Percentiles rank a stretch among this genome's conserved stretches.
These are phyloP conservation scores for Neurospora sp. DNA, from an alignment of 495 filamentous ascomycete genomes.

Conservation along the genomic window DNA sequence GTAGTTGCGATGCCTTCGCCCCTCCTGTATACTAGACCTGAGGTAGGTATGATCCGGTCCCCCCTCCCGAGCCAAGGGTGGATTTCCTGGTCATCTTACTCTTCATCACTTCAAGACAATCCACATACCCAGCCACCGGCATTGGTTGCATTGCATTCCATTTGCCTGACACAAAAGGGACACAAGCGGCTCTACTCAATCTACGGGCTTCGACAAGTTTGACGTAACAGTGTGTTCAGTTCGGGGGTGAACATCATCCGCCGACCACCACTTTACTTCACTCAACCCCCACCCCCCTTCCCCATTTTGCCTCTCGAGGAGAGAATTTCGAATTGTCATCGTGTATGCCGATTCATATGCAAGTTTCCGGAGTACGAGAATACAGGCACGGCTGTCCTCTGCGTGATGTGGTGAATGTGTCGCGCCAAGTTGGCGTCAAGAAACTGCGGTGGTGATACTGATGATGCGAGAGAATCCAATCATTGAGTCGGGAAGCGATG, in stretches of 20 bases:
- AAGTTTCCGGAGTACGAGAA: background rate
- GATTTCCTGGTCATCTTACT: background rate
- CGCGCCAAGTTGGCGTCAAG: background rate
- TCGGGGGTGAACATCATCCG: background rate
- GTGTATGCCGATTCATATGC: background rate
- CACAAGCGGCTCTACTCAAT: background rate
- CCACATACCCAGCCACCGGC: background rate
- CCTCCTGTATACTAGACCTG: background rate
- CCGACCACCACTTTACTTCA: background rate
- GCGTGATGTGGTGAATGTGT: background rate
- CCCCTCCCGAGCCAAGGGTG: background rate
- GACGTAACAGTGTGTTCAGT: background rate
- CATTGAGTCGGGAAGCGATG: background rate
- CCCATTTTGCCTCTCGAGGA: background rate
- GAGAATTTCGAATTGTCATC: background rate
- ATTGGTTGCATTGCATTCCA: background rate
- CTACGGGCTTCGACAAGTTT: background rate
- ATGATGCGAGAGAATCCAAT: background rate
- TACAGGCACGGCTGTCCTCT: background rate
- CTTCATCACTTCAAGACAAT: background rate
- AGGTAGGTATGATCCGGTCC: background rate
- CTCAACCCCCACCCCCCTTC: background rate
- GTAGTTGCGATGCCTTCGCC: background rate
- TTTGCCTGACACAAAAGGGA: background rate
- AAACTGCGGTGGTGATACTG: background rate